Percentiles rank a stretch among this genome's conserved stretches.
Conservation (phyloP, 2,329 filamentous ascomycete species). For the Leptosphaerulina australis region DNA sequence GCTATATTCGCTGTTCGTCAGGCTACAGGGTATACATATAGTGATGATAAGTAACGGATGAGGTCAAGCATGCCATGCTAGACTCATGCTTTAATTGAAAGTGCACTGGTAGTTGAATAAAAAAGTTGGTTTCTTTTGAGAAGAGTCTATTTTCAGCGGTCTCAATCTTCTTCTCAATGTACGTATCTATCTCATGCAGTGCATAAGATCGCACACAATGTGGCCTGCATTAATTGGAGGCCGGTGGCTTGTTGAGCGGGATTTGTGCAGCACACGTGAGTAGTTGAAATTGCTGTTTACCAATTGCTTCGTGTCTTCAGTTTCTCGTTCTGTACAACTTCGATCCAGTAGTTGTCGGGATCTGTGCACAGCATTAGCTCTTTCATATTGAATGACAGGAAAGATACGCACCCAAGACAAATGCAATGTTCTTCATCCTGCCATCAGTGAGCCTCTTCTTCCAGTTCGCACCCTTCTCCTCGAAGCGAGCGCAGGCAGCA, state of each 20-base stretch:
- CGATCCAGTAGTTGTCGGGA: constrained; percentile 85
- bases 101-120: neutral
- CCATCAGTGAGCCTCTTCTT: constrained; percentile 96
- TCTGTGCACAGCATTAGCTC: constrained; percentile 39
- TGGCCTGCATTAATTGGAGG: constrained; percentile 25
- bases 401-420: constrained; percentile 67
- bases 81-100: neutral
- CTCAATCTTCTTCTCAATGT: neutral
- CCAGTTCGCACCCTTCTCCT: constrained; percentile 81
- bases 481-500: constrained; percentile 84
- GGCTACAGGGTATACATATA: neutral
- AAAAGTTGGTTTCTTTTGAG: neutral
- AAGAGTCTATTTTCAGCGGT: neutral
- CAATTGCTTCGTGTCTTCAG: constrained; percentile 56
- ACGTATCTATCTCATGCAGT: neutral
- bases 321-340: constrained; percentile 77
- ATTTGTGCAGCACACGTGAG: constrained; percentile 17
- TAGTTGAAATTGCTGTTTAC: constrained; percentile 33
- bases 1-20: too few relatives aligned
- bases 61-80: neutral
- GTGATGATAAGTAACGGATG: neutral
- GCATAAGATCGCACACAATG: constrained; percentile 2
- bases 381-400: neutral
- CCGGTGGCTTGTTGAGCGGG: constrained; percentile 18
- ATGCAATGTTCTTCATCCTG: constrained; percentile 89